Percentiles rank a stretch among this genome's conserved stretches.
These are phyloP conservation scores for Inga oerstediana DNA, from an alignment of 306 rosid species.

Conservation along the genomic window DNA sequence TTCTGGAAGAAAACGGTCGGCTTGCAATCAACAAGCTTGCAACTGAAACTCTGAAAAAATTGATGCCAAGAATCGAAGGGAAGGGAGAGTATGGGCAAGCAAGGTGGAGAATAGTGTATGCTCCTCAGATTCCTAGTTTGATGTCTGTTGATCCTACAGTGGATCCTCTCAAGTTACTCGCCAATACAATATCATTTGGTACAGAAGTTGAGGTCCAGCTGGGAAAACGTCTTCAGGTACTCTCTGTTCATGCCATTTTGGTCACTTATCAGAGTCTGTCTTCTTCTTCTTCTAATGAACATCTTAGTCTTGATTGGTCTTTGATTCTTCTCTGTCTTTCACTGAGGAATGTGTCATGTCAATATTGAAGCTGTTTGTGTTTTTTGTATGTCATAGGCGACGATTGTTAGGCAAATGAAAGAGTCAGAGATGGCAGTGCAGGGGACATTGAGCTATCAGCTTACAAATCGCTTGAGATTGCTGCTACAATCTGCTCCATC, in stretches of 20 bases:
- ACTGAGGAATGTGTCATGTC: not conserved
- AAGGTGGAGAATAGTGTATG: slow-evolving; percentile 79
- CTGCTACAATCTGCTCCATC: slow-evolving; percentile 76
- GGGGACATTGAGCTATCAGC: slow-evolving; percentile 90
- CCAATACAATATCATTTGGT: slow-evolving; percentile 81
- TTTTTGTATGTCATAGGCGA: slow-evolving; percentile 51
- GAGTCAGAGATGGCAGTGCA: slow-evolving; percentile 91
- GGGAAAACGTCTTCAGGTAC: slow-evolving; percentile 91
- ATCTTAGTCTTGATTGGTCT: too few species aligned
- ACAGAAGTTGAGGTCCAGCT: slow-evolving; percentile 93
- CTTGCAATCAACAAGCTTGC: slow-evolving; percentile 80
- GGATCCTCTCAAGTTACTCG: slow-evolving; percentile 79
- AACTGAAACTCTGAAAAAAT: slow-evolving; percentile 80
- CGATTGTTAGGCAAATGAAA: slow-evolving; percentile 87
- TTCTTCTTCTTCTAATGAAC: not conserved
- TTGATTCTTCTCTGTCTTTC: not conserved
- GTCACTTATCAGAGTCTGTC: not conserved
- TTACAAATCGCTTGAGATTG: slow-evolving; percentile 74
- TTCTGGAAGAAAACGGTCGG: slow-evolving; percentile 68
- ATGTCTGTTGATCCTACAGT: slow-evolving; percentile 57
- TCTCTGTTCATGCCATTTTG: not conserved
- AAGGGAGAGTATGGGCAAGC: slow-evolving; percentile 93
- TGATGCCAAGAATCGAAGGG: slow-evolving; percentile 97
- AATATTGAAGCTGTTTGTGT: not conserved
- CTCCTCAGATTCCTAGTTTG: slow-evolving; percentile 84